Conservation (phyloP, 768 basidiomycete genomes). For the Boletellus sp. region DNA sequence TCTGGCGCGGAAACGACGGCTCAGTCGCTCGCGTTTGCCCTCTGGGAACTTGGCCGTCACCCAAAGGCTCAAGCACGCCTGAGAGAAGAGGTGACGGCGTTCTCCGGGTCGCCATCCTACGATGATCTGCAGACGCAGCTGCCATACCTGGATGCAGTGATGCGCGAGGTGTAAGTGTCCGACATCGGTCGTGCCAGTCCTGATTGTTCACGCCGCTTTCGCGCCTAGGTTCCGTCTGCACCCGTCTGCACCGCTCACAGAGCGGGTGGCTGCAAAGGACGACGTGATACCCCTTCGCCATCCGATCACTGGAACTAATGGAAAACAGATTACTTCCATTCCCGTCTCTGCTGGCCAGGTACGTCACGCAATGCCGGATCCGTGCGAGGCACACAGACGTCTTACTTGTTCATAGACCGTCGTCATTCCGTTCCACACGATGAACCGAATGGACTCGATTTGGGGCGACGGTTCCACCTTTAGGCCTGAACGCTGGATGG, state of each 20-base stretch:
- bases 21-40: conserved; percentile 6
- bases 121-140: conserved; percentile 6
- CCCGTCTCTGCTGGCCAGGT: conserved; percentile 5
- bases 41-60: conserved; percentile 7
- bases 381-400: too few relatives aligned
- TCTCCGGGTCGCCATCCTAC: conserved; percentile 1
- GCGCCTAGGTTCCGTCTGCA: background rate
- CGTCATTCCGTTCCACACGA: background rate
- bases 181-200: background rate
- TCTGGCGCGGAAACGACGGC: conserved; percentile 5
- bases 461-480: conserved; percentile 1
- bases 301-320: background rate
- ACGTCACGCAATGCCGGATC: background rate
- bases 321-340: conserved; percentile 3
- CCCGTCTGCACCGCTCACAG: conserved; percentile 1
- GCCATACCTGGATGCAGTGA: conserved; percentile 6
- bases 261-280: conserved; percentile 2
- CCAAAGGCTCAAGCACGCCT: background rate
- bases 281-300: conserved; percentile 3
- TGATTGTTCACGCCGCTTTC: background rate
- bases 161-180: conserved; percentile 3
- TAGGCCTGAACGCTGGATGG: conserved; percentile 1
- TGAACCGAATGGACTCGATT: conserved; percentile 2
- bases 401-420: background rate
- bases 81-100: conserved; percentile 1